phyloP scores from a whole-genome alignment of 2,329 filamentous ascomycete genomes.

The Colletotrichum coccodes region DNA sequence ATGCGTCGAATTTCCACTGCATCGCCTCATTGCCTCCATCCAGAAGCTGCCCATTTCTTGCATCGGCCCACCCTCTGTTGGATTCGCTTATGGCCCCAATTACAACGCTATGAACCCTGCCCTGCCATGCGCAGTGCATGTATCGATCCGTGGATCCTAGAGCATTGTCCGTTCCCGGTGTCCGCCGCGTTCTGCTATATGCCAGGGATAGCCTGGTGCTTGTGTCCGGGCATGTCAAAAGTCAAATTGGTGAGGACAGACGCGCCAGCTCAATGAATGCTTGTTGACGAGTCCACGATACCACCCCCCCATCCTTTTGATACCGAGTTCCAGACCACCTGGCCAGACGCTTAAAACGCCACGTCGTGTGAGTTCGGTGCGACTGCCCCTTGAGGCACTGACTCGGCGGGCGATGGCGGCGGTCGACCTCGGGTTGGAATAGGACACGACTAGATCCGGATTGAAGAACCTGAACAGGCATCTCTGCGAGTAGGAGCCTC shows the following conservation, averaged over 20 bases:
- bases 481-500: neutral
- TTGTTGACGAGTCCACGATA: neutral
- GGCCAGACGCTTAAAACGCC: neutral
- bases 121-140: conserved; percentile 8
- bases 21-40: conserved; percentile 17
- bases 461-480: neutral
- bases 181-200: neutral
- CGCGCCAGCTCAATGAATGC: neutral
- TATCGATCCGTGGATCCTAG: conserved; percentile 5
- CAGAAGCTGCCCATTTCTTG: neutral
- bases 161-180: neutral
- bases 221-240: neutral
- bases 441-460: conserved; percentile 3
- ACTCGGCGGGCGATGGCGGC: neutral
- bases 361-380: neutral
- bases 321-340: neutral
- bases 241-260: neutral
- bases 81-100: neutral
- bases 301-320: neutral
- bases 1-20: neutral
- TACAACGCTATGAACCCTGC: neutral
- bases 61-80: neutral
- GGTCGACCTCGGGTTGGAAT: neutral
- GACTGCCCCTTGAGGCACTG: neutral
- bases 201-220: neutral